Evolutionary conservation across 495 filamentous ascomycete species (phyloP).

Genomic region (Daldinia decipiens): DNA sequence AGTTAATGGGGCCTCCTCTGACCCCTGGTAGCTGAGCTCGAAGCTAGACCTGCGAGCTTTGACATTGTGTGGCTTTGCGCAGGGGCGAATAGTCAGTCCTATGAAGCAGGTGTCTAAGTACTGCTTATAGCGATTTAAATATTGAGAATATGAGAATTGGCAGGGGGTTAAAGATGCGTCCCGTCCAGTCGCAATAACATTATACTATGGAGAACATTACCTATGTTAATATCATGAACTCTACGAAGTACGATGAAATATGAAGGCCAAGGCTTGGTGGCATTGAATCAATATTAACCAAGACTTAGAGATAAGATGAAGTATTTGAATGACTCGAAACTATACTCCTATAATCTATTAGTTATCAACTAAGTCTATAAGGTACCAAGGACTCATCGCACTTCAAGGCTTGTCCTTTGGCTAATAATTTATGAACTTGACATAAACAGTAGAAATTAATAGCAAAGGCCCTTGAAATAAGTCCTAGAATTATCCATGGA

Average conservation of each 20-base stretch:
- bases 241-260: neutral
- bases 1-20: constrained; percentile 30
- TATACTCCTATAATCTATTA: too few species aligned
- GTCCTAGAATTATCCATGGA: too few species aligned
- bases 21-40: constrained; percentile 11
- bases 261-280: neutral
- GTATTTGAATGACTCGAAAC: too few species aligned
- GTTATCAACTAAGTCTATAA: too few species aligned
- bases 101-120: neutral
- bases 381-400: too few species aligned
- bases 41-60: constrained; percentile 7
- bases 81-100: neutral
- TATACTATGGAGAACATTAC: neutral
- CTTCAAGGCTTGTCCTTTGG: too few species aligned
- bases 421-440: too few species aligned
- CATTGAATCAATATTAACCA: neutral
- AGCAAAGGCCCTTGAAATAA: neutral
- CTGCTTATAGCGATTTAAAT: neutral
- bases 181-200: neutral
- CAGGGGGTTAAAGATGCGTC: neutral
- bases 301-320: neutral
- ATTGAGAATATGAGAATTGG: neutral
- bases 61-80: neutral
- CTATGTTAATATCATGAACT: neutral
- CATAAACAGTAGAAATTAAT: too few species aligned